Base-by-base conservation (phyloP, 768 basidiomycete genomes). In the Lentinula detonsa region DNA sequence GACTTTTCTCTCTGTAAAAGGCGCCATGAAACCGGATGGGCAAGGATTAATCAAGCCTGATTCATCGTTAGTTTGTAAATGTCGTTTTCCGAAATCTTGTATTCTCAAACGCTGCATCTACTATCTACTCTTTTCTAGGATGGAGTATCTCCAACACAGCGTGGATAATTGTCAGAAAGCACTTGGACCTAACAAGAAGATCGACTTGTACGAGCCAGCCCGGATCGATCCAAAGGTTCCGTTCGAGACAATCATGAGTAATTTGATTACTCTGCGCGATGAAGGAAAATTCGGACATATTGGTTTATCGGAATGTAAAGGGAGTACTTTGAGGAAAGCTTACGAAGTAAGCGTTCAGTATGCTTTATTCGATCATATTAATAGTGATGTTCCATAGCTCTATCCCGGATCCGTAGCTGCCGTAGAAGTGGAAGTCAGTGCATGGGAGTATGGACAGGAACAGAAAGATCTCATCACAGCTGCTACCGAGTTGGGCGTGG, bases 131-230 rank as follows among this genome's bases (percentile, higher is more conserved):
- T 28, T 3, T 3, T 2, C 28, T 28, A 5, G 82, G 78, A 59
- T 79, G 77, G 48, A 59, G 37, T 18, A 23, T 64, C 67, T 86
- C 6, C 68, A 78, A 8, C 68, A 74, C 18, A 82, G 83, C 54
- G 73, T 85, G 31, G 69, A 75, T n/a, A 66, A 71, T 18, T 73
- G 79, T 66, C 75, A 78, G 56, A 73, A 71, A 8, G 73, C 73
- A 16, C 72, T 86, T 5, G 75, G 79, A 3, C 76, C 77, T 34
- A 78, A 73, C 56, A 82, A 82, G 71, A 78, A 73, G 59, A 66
- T 86, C 61, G 87, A 88, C 68, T 67, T 88, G 4, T 88, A 81
- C 69, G 70, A 86, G 66, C 68, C 71, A 35, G 79, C 82, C 1
- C 74, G 82, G 3, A 69, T 80, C 21, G 81, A 82, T 35, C 64